Evolutionary conservation across 352 stramenopile species (phyloP), one percentile per base, ranked within the genome.

Genomic region (Globisporangium orthogonon): DNA sequence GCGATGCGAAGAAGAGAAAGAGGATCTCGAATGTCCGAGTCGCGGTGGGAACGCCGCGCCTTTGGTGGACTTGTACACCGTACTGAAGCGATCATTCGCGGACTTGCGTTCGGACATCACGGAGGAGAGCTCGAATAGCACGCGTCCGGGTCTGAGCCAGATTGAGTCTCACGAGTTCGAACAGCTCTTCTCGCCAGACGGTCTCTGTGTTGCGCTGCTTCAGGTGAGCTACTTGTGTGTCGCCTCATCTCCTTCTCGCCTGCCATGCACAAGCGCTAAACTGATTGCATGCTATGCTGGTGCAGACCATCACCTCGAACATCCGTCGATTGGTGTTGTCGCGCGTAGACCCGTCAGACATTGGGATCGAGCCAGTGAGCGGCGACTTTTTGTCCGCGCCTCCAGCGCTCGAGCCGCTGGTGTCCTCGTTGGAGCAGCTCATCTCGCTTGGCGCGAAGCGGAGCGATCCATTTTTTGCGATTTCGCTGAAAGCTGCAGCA

Each of bases 401-500:
- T 10, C 81, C 79, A 50, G 78, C 73, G 1, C 72, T 94, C 18
- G 71, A 86, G 46, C 74, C 83, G 13, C 80, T 86, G 35, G 73
- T 93, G 17, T 58, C 61, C 31, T 76, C 70, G 14, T 66, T 94
- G 14, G 86, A 95, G 52, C 70, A 91, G 47, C 63, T 95, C 13
- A 91, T 92, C n/a, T 73, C 77, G 2, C 72, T 95, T 17, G 83
- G 80, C 10, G 81, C 83, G 2, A 95, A 94, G 54, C 76, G 83
- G 13, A 90, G 71, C 13, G 83, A 94, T 62, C 56, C 69, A 53
- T 90, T 94, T 50, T 95, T 94, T 59, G 65, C 74, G 0, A 62
- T 95, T 4, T 95, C 86, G 7, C 66, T 95, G 43, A 90, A 95
- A 65, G 86, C 86, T 47, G 86, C 86, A 5, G 86, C 80, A 18